Conservation (phyloP, 331 rosid species). For the Erythrophleum ivorense region DNA sequence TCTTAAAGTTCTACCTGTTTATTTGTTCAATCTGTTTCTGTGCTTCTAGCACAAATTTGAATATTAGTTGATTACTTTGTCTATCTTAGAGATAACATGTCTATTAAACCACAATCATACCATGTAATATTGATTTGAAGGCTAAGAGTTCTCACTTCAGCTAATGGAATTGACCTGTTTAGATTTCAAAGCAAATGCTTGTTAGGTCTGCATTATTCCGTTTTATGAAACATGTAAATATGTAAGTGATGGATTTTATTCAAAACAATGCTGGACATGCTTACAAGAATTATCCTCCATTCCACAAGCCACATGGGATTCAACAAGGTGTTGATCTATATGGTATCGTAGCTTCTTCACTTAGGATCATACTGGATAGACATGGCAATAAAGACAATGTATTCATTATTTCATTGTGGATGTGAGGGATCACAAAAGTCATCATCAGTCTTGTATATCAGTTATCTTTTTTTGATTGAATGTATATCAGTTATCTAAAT, state of each 20-base stretch:
- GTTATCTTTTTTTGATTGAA: no score
- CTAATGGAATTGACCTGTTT: no score
- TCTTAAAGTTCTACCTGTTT: neutral
- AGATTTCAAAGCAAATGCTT: no score
- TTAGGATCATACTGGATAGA: constrained; percentile 34
- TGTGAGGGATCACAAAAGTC: constrained; percentile 28
- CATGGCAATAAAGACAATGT: constrained; percentile 32
- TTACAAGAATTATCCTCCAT: neutral
- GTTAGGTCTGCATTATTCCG: no score
- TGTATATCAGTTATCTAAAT: neutral
- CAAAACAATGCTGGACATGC: no score
- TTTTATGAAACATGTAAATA: no score
- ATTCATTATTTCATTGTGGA: constrained; percentile 16
- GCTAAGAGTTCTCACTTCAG: no score
- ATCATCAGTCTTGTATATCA: neutral
- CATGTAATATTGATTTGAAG: no score
- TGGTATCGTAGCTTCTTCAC: constrained; percentile 8
- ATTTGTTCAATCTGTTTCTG: neutral
- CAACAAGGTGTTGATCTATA: neutral
- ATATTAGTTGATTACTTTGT: neutral
- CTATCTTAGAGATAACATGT: neutral
- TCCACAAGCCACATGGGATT: constrained; percentile 35
- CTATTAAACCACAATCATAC: no score
- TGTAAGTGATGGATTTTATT: no score
- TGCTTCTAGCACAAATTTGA: neutral